Base-by-base conservation (phyloP, 2,329 filamentous ascomycete species). In the Incumbomyces delicatus region DNA sequence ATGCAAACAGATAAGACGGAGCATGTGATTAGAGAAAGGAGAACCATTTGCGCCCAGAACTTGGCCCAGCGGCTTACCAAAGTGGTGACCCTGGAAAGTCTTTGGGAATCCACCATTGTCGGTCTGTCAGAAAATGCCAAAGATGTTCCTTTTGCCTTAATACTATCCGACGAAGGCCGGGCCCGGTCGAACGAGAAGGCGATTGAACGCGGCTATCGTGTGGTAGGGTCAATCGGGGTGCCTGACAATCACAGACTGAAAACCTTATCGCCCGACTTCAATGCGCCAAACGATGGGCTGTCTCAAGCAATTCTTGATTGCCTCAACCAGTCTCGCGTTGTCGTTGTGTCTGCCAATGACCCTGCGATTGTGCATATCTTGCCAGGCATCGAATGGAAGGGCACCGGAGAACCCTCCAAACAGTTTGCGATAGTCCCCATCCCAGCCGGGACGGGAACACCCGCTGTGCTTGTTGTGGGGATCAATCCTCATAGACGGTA, bases 151-250 rank as follows among this genome's bases (percentile, higher is more conserved):
- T 58, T 76, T 38, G 73, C 71, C 4, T 67, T 75, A 44, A 60
- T 76, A 3, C 76, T 76, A 51, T 72, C 70, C 1, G 67, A 74
- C n/a, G 61, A 88, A 85, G 10, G 12, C 33, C 22, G 7, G 2
- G 17, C 32, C 7, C 42, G 17, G 22, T 31, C 7, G 13, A 20
- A 3, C 7, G 12, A 3, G 12, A 8, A 14, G 16, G 17, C 14
- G n/a, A n/a, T 13, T n/a, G 10, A 14, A 31, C 16, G 18, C 30
- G 17, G 42, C 18, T 37, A 33, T 32, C 7, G 41, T 10, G 36
- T 46, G 20, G 37, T 40, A 6, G 44, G 44, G 10, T 33, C 36
- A 16, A 32, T 46, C 13, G 44, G 20, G 12, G 36, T 41, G 20
- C 27, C 44, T 17, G 12, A 14, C 3, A 12, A 27, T 14, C 36